Percentiles rank a stretch among this genome's conserved stretches.
Evolutionary conservation across 2,329 filamentous ascomycete genomes (phyloP).

Genomic region (Aspergillus sp.): DNA sequence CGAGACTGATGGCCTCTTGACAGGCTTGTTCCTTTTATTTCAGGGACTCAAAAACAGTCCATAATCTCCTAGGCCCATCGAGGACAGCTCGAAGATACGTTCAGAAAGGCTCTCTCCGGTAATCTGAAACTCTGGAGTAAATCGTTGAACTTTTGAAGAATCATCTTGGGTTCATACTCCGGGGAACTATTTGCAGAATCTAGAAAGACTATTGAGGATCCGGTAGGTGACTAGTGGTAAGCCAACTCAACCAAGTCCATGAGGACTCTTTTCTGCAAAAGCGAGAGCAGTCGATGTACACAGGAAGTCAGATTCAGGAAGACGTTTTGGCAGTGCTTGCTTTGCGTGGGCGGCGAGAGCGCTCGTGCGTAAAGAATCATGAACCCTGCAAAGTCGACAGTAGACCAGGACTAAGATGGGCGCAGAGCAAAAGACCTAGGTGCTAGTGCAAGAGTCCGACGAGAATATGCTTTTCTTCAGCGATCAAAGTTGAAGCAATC

Average conservation of each 20-base stretch:
- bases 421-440: slow-evolving; percentile 1
- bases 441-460: neutral
- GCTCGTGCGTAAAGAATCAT: neutral
- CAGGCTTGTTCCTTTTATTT: slow-evolving; percentile 5
- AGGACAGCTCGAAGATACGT: neutral
- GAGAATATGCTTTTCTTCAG: neutral
- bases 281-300: neutral
- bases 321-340: neutral
- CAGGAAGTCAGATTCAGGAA: neutral
- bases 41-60: neutral
- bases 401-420: neutral
- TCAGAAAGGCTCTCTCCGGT: neutral
- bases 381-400: neutral
- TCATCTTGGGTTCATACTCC: neutral
- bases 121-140: slow-evolving; percentile 8
- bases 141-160: neutral
- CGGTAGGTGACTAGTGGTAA: neutral
- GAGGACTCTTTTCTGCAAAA: neutral
- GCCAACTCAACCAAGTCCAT: neutral
- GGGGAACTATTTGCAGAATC: neutral
- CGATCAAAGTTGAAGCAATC: neutral
- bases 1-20: neutral
- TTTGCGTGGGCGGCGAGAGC: neutral
- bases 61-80: neutral
- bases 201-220: neutral